Evolutionary conservation across 495 filamentous ascomycete species (phyloP).

Genomic region (Copromyces sp.): DNA sequence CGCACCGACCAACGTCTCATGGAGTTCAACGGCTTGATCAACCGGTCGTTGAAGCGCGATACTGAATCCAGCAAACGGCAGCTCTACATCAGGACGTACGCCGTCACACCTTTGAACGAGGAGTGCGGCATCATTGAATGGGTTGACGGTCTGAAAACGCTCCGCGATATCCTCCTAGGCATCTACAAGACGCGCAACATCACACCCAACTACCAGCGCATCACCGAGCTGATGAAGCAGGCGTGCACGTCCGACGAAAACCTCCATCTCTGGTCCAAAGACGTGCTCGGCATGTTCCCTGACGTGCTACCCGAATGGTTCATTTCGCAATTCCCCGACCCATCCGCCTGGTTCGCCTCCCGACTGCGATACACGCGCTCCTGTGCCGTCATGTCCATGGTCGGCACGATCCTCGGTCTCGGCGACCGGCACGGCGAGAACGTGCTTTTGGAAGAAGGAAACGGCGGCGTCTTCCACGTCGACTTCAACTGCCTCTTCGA

Average conservation of each 20-base stretch:
- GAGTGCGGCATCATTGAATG: conserved; percentile 97
- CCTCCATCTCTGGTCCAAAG: conserved; percentile 56
- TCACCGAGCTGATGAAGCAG: conserved; percentile 39
- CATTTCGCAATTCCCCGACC: conserved; percentile 84
- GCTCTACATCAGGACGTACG: conserved; percentile 87
- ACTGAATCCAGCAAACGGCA: conserved; percentile 77
- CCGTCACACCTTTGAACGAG: conserved; percentile 91
- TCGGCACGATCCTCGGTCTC: conserved; percentile 85
- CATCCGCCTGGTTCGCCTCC: conserved; percentile 82
- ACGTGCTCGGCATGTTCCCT: conserved; percentile 57
- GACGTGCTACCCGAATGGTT: conserved; percentile 91
- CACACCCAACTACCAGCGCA: conserved; percentile 35
- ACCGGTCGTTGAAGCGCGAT: conserved; percentile 81
- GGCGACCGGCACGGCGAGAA: conserved; percentile 99
- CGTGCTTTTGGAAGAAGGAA: conserved; percentile 87
- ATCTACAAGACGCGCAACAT: conserved; percentile 65
- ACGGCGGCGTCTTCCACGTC: conserved; percentile 90
- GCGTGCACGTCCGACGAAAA: conserved; percentile 34
- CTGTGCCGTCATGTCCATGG: conserved; percentile 95
- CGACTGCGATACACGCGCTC: conserved; percentile 87
- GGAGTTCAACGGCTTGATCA: conserved; percentile 99
- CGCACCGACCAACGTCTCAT: conserved; percentile 95
- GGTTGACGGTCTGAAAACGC: conserved; percentile 91
- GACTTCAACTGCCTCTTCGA: conserved; percentile 99
- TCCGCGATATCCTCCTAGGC: conserved; percentile 80